Evolutionary conservation across 768 basidiomycete species (phyloP), one percentile per base, ranked within the genome.

Genomic region (Asterophora parasitica): DNA sequence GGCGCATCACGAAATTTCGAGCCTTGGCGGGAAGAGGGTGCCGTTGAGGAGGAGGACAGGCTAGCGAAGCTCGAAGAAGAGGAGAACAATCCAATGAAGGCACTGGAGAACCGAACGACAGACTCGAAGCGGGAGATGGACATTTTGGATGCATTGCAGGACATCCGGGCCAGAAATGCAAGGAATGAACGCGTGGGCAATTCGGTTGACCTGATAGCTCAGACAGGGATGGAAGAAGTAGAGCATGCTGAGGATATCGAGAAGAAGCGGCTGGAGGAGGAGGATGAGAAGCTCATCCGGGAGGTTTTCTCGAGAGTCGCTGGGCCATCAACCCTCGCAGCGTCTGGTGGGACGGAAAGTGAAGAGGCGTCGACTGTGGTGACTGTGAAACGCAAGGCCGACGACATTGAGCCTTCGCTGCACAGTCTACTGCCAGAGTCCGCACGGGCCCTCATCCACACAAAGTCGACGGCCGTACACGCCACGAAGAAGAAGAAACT

Each of bases 121-220:
- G 91, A 95, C 68, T 90, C 90, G 28, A 93, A 95, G 65, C 81
- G 94, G 43, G 95, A 97, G 70, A 99, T 99, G 96, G 96, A 97
- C 60, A 87, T 95, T 46, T 77, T 98, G 56, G 96, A 99, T 62
- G 92, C 92, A 10, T 73, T 99, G 49, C 92, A 96, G 62, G 94
- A 97, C 52, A 91, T 93, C 50, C 76, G 89, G 45, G 87, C 87
- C 9, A 74, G 84, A 44, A 93, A 93, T 62, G 86, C 91, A 2
- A 78, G 93, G 47, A 91, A 92, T 56, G 95, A 97, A 56, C 76
- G 92, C 26, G 72, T 91, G 16, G 92, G 88, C 12, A 79, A 89
- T 35, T 69, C 79, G 0, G 82, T 82, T 7, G 85, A 90, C 58
- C 64, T 95, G 33, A 53, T 82, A 16, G 83, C 79, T 4, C 74